These are phyloP conservation scores for Candida loeiensis DNA, from an alignment of 805 yeast genomes.

Conservation along the genomic window DNA sequence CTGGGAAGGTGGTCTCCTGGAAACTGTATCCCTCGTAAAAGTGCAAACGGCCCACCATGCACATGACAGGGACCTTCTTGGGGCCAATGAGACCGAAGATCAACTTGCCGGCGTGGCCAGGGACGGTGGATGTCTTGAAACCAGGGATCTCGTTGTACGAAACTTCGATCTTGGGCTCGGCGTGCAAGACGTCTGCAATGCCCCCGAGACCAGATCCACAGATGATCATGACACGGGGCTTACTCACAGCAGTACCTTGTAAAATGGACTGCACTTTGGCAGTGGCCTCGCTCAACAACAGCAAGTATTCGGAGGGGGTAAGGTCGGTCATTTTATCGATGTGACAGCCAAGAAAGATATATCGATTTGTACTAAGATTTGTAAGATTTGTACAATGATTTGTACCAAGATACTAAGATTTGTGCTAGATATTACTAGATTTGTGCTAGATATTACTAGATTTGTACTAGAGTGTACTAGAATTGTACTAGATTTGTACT, in stretches of 20 bases:
- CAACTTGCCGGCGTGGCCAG: conserved; percentile 84
- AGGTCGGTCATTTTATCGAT: conserved; percentile 9
- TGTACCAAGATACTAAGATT: no score
- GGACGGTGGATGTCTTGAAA: conserved; percentile 76
- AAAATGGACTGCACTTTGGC: conserved; percentile 14
- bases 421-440: no score
- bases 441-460: no score
- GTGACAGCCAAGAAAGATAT: background rate
- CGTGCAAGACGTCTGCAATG: conserved; percentile 52
- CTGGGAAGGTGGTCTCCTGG: conserved; percentile 78
- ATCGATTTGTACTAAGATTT: no score
- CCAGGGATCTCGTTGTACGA: conserved; percentile 74
- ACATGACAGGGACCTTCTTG: conserved; percentile 72
- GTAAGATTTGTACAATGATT: no score
- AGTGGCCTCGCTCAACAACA: conserved; percentile 20
- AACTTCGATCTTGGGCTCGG: conserved; percentile 46
- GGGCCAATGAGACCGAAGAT: conserved; percentile 73
- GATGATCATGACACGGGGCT: conserved; percentile 71
- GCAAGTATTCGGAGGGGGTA: conserved; percentile 16
- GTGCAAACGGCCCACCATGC: conserved; percentile 93
- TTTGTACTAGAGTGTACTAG: no score
- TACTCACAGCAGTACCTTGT: conserved; percentile 12
- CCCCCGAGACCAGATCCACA: conserved; percentile 97
- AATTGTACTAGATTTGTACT: no score
- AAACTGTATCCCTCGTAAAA: conserved; percentile 90